A percentile compares a stretch with the other conserved stretches of the same genome.
phyloP scores from a whole-genome alignment of 2,329 filamentous ascomycete species.

The Epicoccum nigrum region DNA sequence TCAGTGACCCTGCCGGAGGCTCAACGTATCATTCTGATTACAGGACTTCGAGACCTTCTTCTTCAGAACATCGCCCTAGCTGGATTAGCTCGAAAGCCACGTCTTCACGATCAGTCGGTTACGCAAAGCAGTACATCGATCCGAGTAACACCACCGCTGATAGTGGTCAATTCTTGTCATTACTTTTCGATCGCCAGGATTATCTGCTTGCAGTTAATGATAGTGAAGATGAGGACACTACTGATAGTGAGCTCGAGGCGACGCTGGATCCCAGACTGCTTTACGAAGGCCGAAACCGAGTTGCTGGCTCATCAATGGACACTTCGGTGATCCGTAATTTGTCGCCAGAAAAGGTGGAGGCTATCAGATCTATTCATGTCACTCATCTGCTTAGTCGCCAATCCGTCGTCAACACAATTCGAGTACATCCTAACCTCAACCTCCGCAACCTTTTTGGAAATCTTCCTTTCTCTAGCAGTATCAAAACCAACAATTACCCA shows the following conservation, averaged over 20 bases:
- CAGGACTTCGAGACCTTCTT: conserved; percentile 16
- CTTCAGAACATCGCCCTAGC: conserved; percentile 13
- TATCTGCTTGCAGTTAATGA: conserved; percentile 22
- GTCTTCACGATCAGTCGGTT: conserved; percentile 9
- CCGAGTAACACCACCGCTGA: background rate
- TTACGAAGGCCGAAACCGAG: background rate
- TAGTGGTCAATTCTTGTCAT: conserved; percentile 18
- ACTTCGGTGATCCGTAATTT: conserved; percentile 10
- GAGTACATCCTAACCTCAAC: conserved; percentile 31
- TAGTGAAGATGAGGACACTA: conserved; percentile 19
- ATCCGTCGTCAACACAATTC: conserved; percentile 26
- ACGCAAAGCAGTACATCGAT: conserved; percentile 17
- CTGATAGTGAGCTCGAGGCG: conserved; percentile 8
- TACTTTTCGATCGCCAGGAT: conserved; percentile 31
- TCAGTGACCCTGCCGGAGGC: conserved; percentile 9
- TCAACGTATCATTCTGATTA: conserved; percentile 16
- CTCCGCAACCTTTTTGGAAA: conserved; percentile 27
- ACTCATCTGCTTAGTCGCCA: conserved; percentile 30
- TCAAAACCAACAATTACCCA: conserved; percentile 18
- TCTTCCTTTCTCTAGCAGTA: conserved; percentile 22
- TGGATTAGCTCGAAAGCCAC: conserved; percentile 11
- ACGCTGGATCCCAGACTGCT: conserved; percentile 23
- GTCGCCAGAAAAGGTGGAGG: conserved; percentile 7
- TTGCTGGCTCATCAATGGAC: conserved; percentile 17
- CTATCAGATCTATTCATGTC: conserved; percentile 21